Base-by-base conservation (phyloP, 2,329 filamentous ascomycete genomes). In the Colletotrichum filicis region DNA sequence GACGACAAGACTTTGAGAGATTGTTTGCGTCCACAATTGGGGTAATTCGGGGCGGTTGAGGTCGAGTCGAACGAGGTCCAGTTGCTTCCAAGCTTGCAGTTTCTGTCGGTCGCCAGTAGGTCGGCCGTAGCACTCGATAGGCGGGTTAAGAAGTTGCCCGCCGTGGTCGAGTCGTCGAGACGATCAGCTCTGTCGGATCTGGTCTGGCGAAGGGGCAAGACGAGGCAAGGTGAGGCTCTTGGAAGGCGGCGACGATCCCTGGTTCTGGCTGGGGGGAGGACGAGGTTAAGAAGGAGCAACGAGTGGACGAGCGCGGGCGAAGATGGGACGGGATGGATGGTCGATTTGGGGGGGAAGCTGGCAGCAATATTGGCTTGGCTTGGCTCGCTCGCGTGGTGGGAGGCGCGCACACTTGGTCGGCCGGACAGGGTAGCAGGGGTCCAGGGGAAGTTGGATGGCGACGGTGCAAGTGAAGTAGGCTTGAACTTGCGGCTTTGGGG, bases 341-440 rank as follows among this genome's bases (percentile, higher is more conserved):
- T 42, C 22, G 65, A 32, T 30, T 42, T 42, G 6, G 22, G 28
- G 68, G 62, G 56, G 32, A 42, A 46, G 30, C 32, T 37, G 49
- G 49, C 49, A 73, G 59, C 70, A 73, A 69, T 65, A 73, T 73
- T 68, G 59, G 66, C 66, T 72, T 64, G 64, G 65, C 69, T 58
- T 68, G 59, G 70, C 66, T 72, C 59, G 69, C 59, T 63, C 57
- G 69, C 66, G 57, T 68, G 65, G 26, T 61, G 37, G 42, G 52
- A 59, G 52, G 61, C 64, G 61, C 49, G 16, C 24, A 59, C 42
- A 58, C 64, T 58, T 55, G 16, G 28, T 61, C 42, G 49, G 63
- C 42, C n/a, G 65, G 53, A 32, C 42, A 55, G 28, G 42, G 22
- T 30, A 58, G 52, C 60, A 73, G 37, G 70, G 68, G 56, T 61